phyloP scores from a whole-genome alignment of 371 early-diverging fungal species.

The Actinomortierella ambigua region DNA sequence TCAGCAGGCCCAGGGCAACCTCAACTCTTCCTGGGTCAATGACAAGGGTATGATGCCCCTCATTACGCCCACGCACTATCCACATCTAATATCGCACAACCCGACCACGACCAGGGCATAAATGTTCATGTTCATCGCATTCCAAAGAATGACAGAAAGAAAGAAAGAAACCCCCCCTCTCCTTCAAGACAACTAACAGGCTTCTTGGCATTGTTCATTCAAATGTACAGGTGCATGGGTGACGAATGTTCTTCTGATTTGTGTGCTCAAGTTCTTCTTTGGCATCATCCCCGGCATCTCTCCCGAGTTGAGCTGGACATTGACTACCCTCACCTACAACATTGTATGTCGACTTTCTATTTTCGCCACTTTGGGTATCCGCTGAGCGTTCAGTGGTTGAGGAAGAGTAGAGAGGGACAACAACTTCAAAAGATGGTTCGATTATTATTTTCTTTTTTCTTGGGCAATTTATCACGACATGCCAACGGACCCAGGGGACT shows the following conservation, averaged over 20 bases:
- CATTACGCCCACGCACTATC: not conserved
- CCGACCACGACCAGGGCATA: too few relatives aligned
- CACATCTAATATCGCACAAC: too few relatives aligned
- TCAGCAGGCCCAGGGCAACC: slow-evolving; percentile 69
- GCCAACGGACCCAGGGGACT: too few relatives aligned
- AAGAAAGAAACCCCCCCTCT: not conserved
- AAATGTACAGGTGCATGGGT: slow-evolving; percentile 80
- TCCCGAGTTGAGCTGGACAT: slow-evolving; percentile 91
- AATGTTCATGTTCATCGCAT: not conserved
- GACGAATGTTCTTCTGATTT: slow-evolving; percentile 76
- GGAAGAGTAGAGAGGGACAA: too few relatives aligned
- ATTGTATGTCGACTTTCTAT: slow-evolving; percentile 55
- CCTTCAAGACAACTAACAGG: too few relatives aligned
- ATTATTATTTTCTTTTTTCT: too few relatives aligned
- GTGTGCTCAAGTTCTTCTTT: slow-evolving; percentile 74
- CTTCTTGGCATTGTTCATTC: not conserved
- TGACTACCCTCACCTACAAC: slow-evolving; percentile 89
- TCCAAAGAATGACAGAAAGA: not conserved
- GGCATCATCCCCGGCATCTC: slow-evolving; percentile 86
- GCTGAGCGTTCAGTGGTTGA: not conserved
- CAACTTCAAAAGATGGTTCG: too few relatives aligned
- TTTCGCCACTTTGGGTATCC: not conserved
- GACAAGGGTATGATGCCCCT: slow-evolving; percentile 60
- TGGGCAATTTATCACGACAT: too few relatives aligned
- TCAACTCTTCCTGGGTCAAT: slow-evolving; percentile 74